Percentiles rank a stretch among this genome's conserved stretches.
phyloP scores from a whole-genome alignment of 495 filamentous ascomycete species.

The Collariella sp. region DNA sequence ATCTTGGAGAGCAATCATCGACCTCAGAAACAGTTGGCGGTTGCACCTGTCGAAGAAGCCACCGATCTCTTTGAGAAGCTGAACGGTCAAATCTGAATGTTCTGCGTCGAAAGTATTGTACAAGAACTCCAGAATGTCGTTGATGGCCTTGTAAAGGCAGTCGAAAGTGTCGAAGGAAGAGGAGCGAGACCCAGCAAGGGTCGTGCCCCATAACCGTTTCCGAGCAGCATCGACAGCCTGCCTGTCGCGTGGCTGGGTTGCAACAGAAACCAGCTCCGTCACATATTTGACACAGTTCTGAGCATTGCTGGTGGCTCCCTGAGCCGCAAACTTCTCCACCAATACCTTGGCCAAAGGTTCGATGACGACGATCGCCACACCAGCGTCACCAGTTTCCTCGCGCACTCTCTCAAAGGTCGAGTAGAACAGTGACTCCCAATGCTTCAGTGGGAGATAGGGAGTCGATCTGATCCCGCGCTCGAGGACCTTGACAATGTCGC shows the following conservation, averaged over 20 bases:
- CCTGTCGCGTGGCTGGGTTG: constrained; percentile 42
- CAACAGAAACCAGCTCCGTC: constrained; percentile 29
- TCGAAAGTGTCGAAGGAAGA: constrained; percentile 51
- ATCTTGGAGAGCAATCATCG: constrained; percentile 48
- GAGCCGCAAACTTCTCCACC: constrained; percentile 20
- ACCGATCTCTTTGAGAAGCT: constrained; percentile 28
- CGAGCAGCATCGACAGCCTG: constrained; percentile 50
- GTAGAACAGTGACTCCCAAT: constrained; percentile 56
- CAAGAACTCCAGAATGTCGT: constrained; percentile 32
- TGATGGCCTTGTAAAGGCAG: constrained; percentile 49
- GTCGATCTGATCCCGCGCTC: constrained; percentile 50
- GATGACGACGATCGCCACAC: constrained; percentile 51
- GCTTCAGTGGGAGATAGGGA: constrained; percentile 35
- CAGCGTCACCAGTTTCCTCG: constrained; percentile 57
- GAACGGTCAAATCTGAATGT: constrained; percentile 17
- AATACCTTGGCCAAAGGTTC: constrained; percentile 60
- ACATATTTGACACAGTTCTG: constrained; percentile 25
- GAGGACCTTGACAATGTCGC: constrained; percentile 59
- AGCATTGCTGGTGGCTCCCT: neutral
- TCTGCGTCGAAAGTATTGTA: constrained; percentile 33
- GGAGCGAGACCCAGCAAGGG: constrained; percentile 33
- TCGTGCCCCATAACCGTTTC: constrained; percentile 52
- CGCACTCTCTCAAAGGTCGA: constrained; percentile 49
- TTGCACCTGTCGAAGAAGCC: constrained; percentile 34
- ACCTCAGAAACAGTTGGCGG: constrained; percentile 26